These are phyloP conservation scores for Ampelocalamus luodianensis DNA, from an alignment of 176 grass and related monocot species.

Conservation along the genomic window DNA sequence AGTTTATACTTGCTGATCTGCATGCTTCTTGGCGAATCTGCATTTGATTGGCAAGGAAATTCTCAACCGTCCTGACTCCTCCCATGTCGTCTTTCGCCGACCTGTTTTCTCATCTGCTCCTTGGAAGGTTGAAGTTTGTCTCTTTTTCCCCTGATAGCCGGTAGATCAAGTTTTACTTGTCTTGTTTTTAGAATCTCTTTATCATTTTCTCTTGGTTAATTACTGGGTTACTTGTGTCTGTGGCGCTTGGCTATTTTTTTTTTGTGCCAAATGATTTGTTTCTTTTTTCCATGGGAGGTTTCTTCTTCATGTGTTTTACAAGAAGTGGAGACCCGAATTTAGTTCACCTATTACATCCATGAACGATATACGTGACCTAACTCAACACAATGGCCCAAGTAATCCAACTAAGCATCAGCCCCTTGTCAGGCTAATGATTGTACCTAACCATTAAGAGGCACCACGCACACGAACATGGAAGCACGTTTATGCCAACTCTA, in stretches of 20 bases:
- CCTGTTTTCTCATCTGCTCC: neutral
- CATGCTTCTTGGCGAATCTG: neutral
- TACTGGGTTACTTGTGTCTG: neutral
- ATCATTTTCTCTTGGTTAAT: neutral
- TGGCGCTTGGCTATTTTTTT: neutral
- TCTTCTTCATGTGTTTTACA: neutral
- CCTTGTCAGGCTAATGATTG: slow-evolving; percentile 3
- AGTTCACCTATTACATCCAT: slow-evolving; percentile 27
- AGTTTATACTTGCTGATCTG: neutral
- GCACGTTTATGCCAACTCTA: neutral
- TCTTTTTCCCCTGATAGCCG: neutral
- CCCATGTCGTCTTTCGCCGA: neutral
- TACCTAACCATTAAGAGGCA: neutral
- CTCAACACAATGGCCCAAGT: neutral
- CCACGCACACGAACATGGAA: neutral
- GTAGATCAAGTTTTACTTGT: neutral
- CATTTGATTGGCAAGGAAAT: neutral
- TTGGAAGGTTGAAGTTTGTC: neutral
- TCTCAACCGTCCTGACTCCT: slow-evolving; percentile 10
- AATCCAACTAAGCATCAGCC: slow-evolving; percentile 22
- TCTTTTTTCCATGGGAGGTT: neutral
- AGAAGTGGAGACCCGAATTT: neutral
- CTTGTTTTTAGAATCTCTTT: neutral
- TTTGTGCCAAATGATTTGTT: neutral
- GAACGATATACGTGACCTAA: slow-evolving; percentile 20